phyloP scores from a whole-genome alignment of 2,329 filamentous ascomycete species.

The Diaporthe destruens region DNA sequence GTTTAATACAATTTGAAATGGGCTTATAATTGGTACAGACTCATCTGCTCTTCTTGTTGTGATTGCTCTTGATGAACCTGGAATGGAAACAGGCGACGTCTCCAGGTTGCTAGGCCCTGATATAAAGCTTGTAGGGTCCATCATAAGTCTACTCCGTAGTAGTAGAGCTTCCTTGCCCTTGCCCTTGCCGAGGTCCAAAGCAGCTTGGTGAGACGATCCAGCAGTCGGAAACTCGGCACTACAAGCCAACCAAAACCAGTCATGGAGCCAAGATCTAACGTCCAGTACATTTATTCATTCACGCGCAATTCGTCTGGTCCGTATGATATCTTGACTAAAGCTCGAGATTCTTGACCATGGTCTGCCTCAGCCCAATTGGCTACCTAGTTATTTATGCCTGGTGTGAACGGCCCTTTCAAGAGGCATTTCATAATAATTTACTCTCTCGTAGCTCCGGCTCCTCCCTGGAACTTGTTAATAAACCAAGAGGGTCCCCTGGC shows the following conservation, averaged over 20 bases:
- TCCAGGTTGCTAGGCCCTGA: neutral
- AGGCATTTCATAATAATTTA: neutral
- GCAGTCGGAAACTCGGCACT: neutral
- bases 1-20: neutral
- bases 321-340: neutral
- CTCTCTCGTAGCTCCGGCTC: neutral
- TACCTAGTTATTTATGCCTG: neutral
- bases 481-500: neutral
- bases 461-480: neutral
- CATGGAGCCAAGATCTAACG: neutral
- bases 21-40: neutral
- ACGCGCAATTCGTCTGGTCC: neutral
- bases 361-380: neutral
- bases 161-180: no score
- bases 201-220: neutral
- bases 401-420: constrained; percentile 1
- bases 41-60: neutral
- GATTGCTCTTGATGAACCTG: no score
- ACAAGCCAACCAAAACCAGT: neutral
- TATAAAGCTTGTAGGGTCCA: neutral
- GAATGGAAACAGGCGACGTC: neutral
- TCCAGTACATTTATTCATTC: neutral
- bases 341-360: neutral
- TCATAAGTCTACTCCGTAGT: neutral
- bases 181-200: no score